Evolutionary conservation across 108 stramenopile genomes (phyloP).

Genomic region (Fragilaria radians): DNA sequence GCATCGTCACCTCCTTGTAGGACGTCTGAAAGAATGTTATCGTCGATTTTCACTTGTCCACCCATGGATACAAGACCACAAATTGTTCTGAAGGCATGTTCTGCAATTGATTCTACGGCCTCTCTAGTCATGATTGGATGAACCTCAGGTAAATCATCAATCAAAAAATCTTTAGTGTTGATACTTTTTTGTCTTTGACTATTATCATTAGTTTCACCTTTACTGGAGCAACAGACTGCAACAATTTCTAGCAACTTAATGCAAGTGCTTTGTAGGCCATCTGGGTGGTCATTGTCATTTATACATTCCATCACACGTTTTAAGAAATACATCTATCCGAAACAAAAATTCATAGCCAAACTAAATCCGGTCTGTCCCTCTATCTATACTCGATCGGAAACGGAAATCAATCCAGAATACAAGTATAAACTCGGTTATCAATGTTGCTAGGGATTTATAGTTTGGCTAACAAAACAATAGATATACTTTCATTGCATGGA

Average conservation of each 20-base stretch:
- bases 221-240: slow-evolving; percentile 72
- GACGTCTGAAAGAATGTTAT: slow-evolving; percentile 55
- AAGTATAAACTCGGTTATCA: too few relatives aligned
- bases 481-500: too few relatives aligned
- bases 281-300: slow-evolving; percentile 15
- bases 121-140: slow-evolving; percentile 86
- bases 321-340: too few relatives aligned
- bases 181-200: slow-evolving; percentile 30
- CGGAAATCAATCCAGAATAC: too few relatives aligned
- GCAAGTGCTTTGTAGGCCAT: slow-evolving; percentile 67
- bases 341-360: too few relatives aligned
- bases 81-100: slow-evolving; percentile 76
- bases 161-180: slow-evolving; percentile 66
- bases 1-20: slow-evolving; percentile 31
- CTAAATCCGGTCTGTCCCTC: too few relatives aligned
- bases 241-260: slow-evolving; percentile 90
- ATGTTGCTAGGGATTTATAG: too few relatives aligned
- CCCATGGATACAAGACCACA: slow-evolving; percentile 73
- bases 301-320: too few relatives aligned
- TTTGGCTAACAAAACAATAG: too few relatives aligned
- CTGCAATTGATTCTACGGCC: slow-evolving; percentile 76
- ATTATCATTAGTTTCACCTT: slow-evolving; percentile 43
- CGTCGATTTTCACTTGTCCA: slow-evolving; percentile 80
- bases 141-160: slow-evolving; percentile 84
- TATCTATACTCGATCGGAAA: too few relatives aligned